These are phyloP conservation scores for Penicillium egyptiacum DNA, from an alignment of 495 filamentous ascomycete genomes.

Conservation along the genomic window DNA sequence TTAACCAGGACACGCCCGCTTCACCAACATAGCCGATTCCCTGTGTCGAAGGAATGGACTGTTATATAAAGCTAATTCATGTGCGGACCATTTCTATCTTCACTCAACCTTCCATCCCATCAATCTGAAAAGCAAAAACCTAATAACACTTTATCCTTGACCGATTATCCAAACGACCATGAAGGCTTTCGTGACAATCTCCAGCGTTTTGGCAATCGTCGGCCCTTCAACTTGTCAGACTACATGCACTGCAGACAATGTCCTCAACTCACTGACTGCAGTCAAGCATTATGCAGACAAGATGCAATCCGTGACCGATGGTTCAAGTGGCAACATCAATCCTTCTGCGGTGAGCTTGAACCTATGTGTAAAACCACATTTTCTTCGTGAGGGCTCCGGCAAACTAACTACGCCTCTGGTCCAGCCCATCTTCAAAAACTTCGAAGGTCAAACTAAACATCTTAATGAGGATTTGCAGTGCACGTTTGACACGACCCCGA, in stretches of 20 bases:
- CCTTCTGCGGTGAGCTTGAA: background rate
- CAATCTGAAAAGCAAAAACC: too few species aligned
- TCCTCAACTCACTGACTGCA: background rate
- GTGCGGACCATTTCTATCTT: too few species aligned
- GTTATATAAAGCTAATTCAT: too few species aligned
- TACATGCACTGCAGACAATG: background rate
- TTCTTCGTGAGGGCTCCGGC: too few species aligned
- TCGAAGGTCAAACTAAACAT: background rate
- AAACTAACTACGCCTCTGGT: background rate
- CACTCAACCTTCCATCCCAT: too few species aligned
- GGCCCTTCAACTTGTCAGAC: background rate
- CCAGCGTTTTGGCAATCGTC: background rate
- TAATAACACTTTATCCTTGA: too few species aligned
- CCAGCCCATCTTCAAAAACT: background rate
- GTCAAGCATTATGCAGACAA: background rate
- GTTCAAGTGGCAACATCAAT: background rate
- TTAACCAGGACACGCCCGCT: too few species aligned
- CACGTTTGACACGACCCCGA: background rate
- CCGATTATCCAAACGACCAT: background rate
- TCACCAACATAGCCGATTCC: too few species aligned
- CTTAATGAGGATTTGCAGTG: background rate
- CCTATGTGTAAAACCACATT: background rate
- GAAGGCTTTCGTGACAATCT: background rate
- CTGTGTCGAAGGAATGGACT: too few species aligned
- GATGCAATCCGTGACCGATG: background rate